Conservation (phyloP, 2,329 filamentous ascomycete genomes). For the Fusarium sp. region DNA sequence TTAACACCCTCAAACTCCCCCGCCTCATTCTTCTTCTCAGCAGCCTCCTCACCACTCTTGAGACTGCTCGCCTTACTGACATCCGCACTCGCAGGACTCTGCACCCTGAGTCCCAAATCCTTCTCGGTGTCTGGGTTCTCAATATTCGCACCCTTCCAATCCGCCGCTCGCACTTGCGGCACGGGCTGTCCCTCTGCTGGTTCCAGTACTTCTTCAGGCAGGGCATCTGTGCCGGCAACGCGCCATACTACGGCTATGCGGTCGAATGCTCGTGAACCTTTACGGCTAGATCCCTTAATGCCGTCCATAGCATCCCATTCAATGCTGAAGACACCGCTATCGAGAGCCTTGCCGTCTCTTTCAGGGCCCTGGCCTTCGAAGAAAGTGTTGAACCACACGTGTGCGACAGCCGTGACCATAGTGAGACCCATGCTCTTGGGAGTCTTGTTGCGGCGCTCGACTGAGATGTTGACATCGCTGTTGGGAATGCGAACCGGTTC, state of each 20-base stretch:
- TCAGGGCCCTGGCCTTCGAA: conserved; percentile 88
- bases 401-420: conserved; percentile 92
- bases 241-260: conserved; percentile 89
- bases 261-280: conserved; percentile 86
- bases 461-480: conserved; percentile 89
- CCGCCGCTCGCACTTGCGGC: conserved; percentile 75
- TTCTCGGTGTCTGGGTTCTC: conserved; percentile 64
- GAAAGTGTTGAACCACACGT: conserved; percentile 97
- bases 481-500: conserved; percentile 78
- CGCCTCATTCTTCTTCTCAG: conserved; percentile 31
- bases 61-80: conserved; percentile 82
- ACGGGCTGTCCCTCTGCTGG: conserved; percentile 77
- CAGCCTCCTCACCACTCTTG: conserved; percentile 53
- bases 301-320: conserved; percentile 84
- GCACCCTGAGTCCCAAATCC: conserved; percentile 75
- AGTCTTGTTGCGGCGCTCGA: conserved; percentile 87
- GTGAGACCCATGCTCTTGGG: conserved; percentile 82
- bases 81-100: conserved; percentile 73
- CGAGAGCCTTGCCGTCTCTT: conserved; percentile 72
- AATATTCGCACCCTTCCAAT: conserved; percentile 76
- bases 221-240: conserved; percentile 50
- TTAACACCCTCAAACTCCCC: conserved; percentile 53
- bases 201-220: conserved; percentile 63
- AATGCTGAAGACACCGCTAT: conserved; percentile 73
- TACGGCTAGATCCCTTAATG: conserved; percentile 88